Evolutionary conservation across 1,284 basidiomycete species (phyloP).

Genomic region (Ustilago loliicola): DNA sequence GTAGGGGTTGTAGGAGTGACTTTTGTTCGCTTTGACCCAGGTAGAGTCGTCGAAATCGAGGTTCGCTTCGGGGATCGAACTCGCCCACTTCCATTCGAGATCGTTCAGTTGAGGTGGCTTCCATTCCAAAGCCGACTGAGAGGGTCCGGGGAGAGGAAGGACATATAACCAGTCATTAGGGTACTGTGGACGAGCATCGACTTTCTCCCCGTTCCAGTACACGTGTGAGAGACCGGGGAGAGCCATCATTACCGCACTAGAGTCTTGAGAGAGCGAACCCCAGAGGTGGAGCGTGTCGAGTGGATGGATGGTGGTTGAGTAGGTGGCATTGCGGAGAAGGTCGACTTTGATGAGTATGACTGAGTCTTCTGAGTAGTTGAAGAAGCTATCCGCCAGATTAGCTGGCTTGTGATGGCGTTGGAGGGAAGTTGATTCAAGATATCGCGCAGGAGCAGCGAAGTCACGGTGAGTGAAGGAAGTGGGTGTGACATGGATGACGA

Average conservation of each 20-base stretch:
- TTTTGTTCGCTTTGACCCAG: conserved; percentile 78
- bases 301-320: conserved; percentile 15
- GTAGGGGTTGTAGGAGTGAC: conserved; percentile 78
- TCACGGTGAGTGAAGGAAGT: conserved; percentile 13
- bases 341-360: conserved; percentile 36
- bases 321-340: conserved; percentile 47
- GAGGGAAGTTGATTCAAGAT: not conserved
- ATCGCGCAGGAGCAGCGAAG: conserved; percentile 25
- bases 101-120: conserved; percentile 15
- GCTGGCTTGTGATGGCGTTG: not conserved
- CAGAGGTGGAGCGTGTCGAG: conserved; percentile 41
- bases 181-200: conserved; percentile 6
- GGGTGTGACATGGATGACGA: conserved; percentile 18
- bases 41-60: conserved; percentile 69
- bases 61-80: conserved; percentile 80
- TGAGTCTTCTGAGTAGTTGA: conserved; percentile 23
- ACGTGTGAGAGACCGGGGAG: conserved; percentile 24
- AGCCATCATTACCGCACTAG: conserved; percentile 16
- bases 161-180: conserved; percentile 23
- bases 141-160: conserved; percentile 23
- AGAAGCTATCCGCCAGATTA: conserved; percentile 31
- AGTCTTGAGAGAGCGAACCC: conserved; percentile 10
- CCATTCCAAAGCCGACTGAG: conserved; percentile 14
- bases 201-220: conserved; percentile 35
- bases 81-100: conserved; percentile 77